phyloP scores from a whole-genome alignment of 2,329 filamentous ascomycete species.

The Fusarium bactridioides region DNA sequence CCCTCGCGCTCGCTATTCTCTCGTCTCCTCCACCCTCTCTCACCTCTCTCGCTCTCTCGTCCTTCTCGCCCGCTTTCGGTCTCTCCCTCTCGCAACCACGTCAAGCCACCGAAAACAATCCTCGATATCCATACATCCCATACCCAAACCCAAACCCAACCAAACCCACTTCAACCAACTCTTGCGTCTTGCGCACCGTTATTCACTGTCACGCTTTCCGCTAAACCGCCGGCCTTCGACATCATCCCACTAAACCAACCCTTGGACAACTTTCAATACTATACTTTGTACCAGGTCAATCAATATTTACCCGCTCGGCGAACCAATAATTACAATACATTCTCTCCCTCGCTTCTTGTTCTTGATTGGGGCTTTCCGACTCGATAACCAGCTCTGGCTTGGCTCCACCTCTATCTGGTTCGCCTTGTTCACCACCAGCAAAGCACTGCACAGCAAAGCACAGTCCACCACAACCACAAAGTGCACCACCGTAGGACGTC shows the following conservation, averaged over 20 bases:
- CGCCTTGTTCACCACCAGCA: slow-evolving; percentile 24
- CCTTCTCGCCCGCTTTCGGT: slow-evolving; percentile 28
- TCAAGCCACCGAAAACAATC: slow-evolving; percentile 36
- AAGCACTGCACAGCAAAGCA: slow-evolving; percentile 6
- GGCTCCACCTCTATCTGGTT: slow-evolving; percentile 28
- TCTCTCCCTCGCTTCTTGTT: slow-evolving; percentile 13
- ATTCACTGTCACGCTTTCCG: slow-evolving; percentile 11
- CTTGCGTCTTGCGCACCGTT: slow-evolving; percentile 16
- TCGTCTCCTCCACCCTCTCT: neutral
- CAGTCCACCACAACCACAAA: neutral
- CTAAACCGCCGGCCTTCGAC: slow-evolving; percentile 15
- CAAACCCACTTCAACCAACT: neutral
- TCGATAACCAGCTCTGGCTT: slow-evolving; percentile 30
- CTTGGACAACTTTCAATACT: neutral
- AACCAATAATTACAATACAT: slow-evolving; percentile 12
- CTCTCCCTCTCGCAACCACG: slow-evolving; percentile 31
- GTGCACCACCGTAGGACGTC: slow-evolving; percentile 22
- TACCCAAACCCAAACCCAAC: neutral
- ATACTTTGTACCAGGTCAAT: neutral
- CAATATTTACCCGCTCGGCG: slow-evolving; percentile 2
- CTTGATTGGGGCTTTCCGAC: slow-evolving; percentile 18
- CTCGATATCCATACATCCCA: slow-evolving; percentile 1
- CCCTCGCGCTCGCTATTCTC: neutral
- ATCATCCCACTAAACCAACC: slow-evolving; percentile 1
- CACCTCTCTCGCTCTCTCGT: neutral